A percentile compares a stretch with the other conserved stretches of the same genome.
These are phyloP conservation scores for Salix udensis DNA, from an alignment of 345 rosid species.

Conservation along the genomic window DNA sequence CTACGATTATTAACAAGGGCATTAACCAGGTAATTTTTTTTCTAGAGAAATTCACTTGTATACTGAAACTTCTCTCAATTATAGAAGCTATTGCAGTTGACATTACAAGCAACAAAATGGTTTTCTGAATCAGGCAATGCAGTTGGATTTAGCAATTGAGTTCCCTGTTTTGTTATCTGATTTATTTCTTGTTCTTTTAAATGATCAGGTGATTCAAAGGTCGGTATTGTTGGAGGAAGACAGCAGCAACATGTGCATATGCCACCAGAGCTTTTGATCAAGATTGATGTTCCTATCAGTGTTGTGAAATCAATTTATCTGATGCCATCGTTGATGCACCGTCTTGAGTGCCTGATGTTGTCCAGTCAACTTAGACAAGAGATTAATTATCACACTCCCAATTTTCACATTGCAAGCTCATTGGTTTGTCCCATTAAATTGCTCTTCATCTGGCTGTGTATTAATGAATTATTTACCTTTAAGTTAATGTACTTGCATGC, in stretches of 20 bases:
- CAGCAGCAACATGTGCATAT: conserved; percentile 50
- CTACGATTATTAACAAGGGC: neutral
- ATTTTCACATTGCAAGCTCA: conserved; percentile 50
- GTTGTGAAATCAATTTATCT: conserved; percentile 61
- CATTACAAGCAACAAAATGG: neutral
- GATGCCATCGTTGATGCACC: conserved; percentile 80
- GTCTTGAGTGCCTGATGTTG: conserved; percentile 73
- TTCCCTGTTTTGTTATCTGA: conserved; percentile 4
- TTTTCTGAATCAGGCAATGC: neutral
- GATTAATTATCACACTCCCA: conserved; percentile 43
- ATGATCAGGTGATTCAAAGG: conserved; percentile 36
- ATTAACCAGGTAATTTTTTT: no score
- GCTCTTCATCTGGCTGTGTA: conserved; percentile 5
- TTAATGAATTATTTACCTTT: conserved; percentile 1
- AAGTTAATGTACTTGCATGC: neutral
- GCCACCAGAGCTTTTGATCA: conserved; percentile 83
- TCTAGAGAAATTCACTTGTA: no score
- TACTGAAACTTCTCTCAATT: neutral
- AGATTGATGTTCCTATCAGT: conserved; percentile 40
- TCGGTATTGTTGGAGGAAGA: conserved; percentile 30
- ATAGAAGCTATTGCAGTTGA: neutral
- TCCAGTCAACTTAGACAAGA: conserved; percentile 91
- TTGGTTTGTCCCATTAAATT: conserved; percentile 40
- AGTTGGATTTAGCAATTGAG: neutral
- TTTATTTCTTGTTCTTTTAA: conserved; percentile 15